Conservation (phyloP, 2,329 filamentous ascomycete genomes). For the Byssothecium circinans region DNA sequence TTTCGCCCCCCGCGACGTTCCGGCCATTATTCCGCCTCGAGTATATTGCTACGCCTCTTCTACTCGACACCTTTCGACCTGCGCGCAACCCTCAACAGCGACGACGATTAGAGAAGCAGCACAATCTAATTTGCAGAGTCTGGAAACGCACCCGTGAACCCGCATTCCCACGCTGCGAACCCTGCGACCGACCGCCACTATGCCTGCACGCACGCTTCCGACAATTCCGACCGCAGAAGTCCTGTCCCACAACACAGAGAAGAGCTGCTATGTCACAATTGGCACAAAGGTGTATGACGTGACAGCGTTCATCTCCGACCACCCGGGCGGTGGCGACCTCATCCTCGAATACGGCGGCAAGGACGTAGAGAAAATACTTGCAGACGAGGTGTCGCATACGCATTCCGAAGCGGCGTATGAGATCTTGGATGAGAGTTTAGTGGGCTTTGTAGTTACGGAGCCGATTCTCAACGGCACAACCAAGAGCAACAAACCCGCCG, state of each 20-base stretch:
- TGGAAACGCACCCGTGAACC: background rate
- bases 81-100: background rate
- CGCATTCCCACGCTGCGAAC: background rate
- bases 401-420: constrained; percentile 97
- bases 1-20: background rate
- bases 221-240: constrained; percentile 82
- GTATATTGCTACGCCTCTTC: constrained; percentile 13
- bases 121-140: background rate
- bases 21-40: constrained; percentile 2
- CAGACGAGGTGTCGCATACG: constrained; percentile 77
- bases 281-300: constrained; percentile 93
- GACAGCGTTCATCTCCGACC: constrained; percentile 84
- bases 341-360: constrained; percentile 88
- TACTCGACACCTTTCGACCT: background rate
- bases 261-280: constrained; percentile 92
- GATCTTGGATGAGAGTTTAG: constrained; percentile 80
- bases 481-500: constrained; percentile 51
- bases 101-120: background rate
- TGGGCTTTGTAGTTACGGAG: constrained; percentile 75
- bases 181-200: constrained; percentile 43
- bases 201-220: constrained; percentile 81
- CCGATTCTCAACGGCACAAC: constrained; percentile 56
- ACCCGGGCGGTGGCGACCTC: constrained; percentile 86
- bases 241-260: constrained; percentile 72
- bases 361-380: constrained; percentile 80